Evolutionary conservation across 2,329 filamentous ascomycete species (phyloP).

Genomic region (Hysterium pulicare): DNA sequence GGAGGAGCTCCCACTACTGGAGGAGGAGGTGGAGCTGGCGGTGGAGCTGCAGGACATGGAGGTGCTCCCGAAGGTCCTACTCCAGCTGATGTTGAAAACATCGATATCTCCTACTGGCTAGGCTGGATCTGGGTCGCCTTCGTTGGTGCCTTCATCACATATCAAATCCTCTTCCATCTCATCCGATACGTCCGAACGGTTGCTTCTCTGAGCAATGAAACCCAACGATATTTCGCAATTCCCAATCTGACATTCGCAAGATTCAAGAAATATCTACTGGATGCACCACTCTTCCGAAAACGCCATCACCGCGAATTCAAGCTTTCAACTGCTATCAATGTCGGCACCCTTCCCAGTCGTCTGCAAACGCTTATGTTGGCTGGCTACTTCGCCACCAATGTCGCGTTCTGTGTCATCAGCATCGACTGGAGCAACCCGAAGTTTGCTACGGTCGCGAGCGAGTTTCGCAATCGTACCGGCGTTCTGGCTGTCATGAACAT

Average conservation of each 20-base stretch:
- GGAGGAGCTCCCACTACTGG: constrained; percentile 4
- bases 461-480: constrained; percentile 63
- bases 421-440: constrained; percentile 64
- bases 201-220: constrained; percentile 72
- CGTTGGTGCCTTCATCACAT: constrained; percentile 61
- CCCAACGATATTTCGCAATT: constrained; percentile 72
- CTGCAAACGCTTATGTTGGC: constrained; percentile 47
- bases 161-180: constrained; percentile 61
- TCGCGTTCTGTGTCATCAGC: constrained; percentile 45
- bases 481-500: constrained; percentile 72
- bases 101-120: constrained; percentile 35
- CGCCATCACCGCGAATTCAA: constrained; percentile 52
- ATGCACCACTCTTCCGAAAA: constrained; percentile 46
- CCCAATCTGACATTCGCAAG: constrained; percentile 51
- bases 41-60: no score
- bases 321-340: constrained; percentile 47
- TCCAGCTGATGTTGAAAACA: constrained; percentile 27
- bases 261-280: constrained; percentile 46
- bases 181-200: constrained; percentile 69
- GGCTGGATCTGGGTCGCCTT: constrained; percentile 56
- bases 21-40: no score
- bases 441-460: constrained; percentile 71
- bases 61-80: constrained; percentile 18
- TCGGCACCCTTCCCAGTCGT: constrained; percentile 49
- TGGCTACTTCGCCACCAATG: constrained; percentile 48